Evolutionary conservation across 352 stramenopile genomes (phyloP).

Genomic region (Phytopythium vexans): DNA sequence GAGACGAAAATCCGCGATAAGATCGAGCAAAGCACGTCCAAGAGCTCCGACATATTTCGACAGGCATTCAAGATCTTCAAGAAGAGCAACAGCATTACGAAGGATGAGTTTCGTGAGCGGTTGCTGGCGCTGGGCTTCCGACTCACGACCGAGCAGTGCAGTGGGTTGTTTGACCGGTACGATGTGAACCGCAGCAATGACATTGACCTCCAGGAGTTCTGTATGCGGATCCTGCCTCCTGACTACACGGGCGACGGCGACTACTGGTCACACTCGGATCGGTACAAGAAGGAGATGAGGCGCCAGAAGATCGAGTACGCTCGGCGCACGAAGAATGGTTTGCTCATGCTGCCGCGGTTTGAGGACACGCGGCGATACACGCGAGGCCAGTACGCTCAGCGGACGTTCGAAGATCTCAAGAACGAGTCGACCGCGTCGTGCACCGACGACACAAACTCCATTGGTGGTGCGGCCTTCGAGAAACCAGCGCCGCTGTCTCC

Average conservation of each 20-base stretch:
- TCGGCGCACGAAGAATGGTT: conserved; percentile 58
- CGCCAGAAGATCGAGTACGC: conserved; percentile 54
- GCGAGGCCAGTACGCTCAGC: conserved; percentile 33
- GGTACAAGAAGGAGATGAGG: conserved; percentile 44
- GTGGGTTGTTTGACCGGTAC: conserved; percentile 68
- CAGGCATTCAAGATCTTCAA: conserved; percentile 84
- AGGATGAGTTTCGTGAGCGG: conserved; percentile 69
- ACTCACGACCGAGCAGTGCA: conserved; percentile 55
- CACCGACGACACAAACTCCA: conserved; percentile 1
- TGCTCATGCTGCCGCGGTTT: conserved; percentile 62
- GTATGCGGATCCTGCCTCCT: conserved; percentile 63
- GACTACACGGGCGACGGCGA: conserved; percentile 81
- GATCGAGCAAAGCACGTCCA: conserved; percentile 72
- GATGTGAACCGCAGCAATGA: conserved; percentile 74
- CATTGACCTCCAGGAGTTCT: conserved; percentile 84
- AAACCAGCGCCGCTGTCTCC: neutral
- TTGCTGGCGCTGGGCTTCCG: conserved; percentile 71
- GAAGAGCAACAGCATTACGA: conserved; percentile 66
- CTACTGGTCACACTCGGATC: conserved; percentile 68
- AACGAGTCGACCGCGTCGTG: conserved; percentile 7
- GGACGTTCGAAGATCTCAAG: conserved; percentile 41
- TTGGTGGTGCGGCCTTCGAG: neutral
- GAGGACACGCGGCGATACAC: conserved; percentile 54
- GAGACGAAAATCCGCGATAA: conserved; percentile 79
- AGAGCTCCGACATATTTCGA: conserved; percentile 76